Evolutionary conservation across 2,329 filamentous ascomycete genomes (phyloP), one percentile per base, ranked within the genome.

Genomic region (Fusarium proliferatum): DNA sequence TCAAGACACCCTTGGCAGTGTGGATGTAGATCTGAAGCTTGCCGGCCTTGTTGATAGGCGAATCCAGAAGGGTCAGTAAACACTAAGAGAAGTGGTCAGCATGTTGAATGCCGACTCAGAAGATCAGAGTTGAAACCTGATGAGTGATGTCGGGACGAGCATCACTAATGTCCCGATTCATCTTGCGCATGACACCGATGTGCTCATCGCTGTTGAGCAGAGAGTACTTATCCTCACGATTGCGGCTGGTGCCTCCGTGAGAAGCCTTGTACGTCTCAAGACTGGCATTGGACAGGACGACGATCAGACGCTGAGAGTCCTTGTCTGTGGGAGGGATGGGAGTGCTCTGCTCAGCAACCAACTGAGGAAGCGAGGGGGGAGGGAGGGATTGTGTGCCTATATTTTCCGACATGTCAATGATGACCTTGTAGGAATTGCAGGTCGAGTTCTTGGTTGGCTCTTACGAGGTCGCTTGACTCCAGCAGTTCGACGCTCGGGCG

Each of bases 181-280:
- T 98, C 88, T 98, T 99, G 80, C 96, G 93, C 95, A 99, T 97
- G 75, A 98, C 93, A 72, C 96, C 96, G 77, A 99, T 99, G 82
- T 99, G 96, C 85, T 99, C 96, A 81, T 99, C 96, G 84, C 95
- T 98, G 88, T 99, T 99, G 80, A 99, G 91, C 59, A 99, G 88
- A 70, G 96, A 97, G 85, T 97, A 99, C 84, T 98, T 98, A 82
- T 98, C 96, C 79, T 98, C 95, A 58, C 93, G 90, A 69, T 82
- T 90, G 84, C 85, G 91, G 85, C 81, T 89, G 82, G 80, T 88
- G 82, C 91, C 89, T 69, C 92, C 91, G 76, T 94, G 91, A 26
- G 94, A 93, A 2, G 96, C 94, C 82, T 97, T 97, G 88, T 98
- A 98, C 2, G 96, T 99, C 84, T 99, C 96, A 76, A 99, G 90